Evolutionary conservation across 345 rosid species (phyloP).

Genomic region (Salix udensis): DNA sequence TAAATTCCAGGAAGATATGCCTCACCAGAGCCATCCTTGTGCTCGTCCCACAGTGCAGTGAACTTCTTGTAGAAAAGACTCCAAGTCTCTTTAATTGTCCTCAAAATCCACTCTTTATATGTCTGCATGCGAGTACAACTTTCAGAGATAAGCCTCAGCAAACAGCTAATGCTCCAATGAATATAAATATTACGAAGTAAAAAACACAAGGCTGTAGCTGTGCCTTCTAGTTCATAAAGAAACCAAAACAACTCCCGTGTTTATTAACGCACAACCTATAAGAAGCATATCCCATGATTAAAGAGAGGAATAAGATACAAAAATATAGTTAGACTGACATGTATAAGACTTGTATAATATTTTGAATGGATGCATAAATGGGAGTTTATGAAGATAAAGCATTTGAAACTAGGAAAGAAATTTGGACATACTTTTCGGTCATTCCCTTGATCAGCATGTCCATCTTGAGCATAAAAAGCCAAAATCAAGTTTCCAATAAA

Average conservation of each 20-base stretch:
- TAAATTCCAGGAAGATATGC: conserved; percentile 83
- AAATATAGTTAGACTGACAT: too few relatives aligned
- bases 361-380: too few relatives aligned
- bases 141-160: background rate
- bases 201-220: background rate
- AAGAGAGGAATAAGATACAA: background rate
- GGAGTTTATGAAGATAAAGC: background rate
- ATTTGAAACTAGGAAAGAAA: background rate
- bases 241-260: background rate
- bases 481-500: conserved; percentile 82
- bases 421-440: conserved; percentile 53
- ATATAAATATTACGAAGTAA: background rate
- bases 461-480: conserved; percentile 91
- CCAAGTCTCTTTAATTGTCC: conserved; percentile 74
- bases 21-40: conserved; percentile 81
- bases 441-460: conserved; percentile 60
- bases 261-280: background rate
- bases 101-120: conserved; percentile 75
- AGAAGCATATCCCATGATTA: background rate
- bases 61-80: conserved; percentile 59
- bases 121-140: conserved; percentile 33
- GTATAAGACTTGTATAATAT: too few relatives aligned
- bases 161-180: background rate
- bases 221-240: conserved; percentile 1
- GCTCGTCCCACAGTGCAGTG: conserved; percentile 61